Evolutionary conservation across 2,329 filamentous ascomycete species (phyloP), one percentile per base, ranked within the genome.

Genomic region (Fusarium torulosum): DNA sequence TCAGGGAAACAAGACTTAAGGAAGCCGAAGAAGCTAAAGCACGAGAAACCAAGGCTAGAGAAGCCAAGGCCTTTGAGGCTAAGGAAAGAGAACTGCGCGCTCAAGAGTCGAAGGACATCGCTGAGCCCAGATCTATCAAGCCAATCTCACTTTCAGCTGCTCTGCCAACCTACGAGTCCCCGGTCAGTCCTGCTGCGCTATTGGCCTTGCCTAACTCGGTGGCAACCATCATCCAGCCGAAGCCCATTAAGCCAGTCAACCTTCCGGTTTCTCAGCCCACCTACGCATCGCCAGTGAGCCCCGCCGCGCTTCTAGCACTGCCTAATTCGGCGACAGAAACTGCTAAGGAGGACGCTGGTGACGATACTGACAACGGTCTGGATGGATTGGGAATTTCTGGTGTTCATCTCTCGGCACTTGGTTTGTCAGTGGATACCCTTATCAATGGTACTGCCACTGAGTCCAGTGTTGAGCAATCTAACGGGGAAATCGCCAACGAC

Each of bases 1-100:
- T 98, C 67, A 90, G 94, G 67, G 85, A 90, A 74, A 92, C 90
- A 59, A 82, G 81, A 42, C 74, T 80, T 17, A 76, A 81, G 50
- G 86, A 88, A 71, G 82, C 83, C 0, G 63, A 68, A 43, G 58
- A 73, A 54, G 72, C 73, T 4, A 69, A 72, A 33, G 67, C 66
- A 10, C 63, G 59, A 20, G 59, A 63, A 19, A 54, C 70, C 67
- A 69, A 73, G 41, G 66, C 64, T 31, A 59, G 55, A 25, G 56
- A 63, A 21, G 57, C 74, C 71, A 63, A 33, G 44, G 38, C 50
- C n/a, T 44, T 52, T 17, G 44, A 62, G 23, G 47, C 53, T 6
- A 60, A 69, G 44, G 57, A 56, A 17, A 53, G 31, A 29, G 38
- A 47, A 59, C 19, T 53, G 9, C 43, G 63, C 33, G 42, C 47